phyloP scores from a whole-genome alignment of 176 grass and related monocot genomes.

The Aegilops tauschii region DNA sequence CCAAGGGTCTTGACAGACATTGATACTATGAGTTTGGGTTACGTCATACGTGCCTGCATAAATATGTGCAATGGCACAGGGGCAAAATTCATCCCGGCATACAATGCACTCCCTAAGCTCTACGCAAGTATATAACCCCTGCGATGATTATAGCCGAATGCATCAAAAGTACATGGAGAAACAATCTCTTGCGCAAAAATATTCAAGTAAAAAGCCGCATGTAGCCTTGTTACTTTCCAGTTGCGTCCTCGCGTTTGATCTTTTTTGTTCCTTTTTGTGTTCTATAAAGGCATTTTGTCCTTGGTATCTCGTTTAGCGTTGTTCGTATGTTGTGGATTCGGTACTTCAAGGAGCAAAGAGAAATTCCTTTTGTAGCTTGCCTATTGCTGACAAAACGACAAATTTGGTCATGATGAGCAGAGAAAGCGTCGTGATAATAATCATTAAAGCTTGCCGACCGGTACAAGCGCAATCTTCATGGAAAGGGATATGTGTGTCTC shows the following conservation, averaged over 20 bases:
- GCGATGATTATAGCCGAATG: no score
- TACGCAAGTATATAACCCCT: no score
- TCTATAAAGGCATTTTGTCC: background rate
- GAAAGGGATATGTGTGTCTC: background rate
- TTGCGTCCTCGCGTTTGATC: background rate
- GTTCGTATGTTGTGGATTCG: background rate
- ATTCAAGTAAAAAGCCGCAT: background rate
- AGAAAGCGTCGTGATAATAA: background rate
- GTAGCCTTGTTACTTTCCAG: background rate
- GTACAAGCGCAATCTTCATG: background rate
- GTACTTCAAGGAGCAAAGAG: background rate
- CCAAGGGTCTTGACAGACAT: rapidly evolving
- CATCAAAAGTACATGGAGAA: rapidly evolving
- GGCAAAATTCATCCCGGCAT: no score
- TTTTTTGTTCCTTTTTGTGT: background rate
- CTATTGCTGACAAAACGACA: background rate
- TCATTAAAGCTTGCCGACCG: background rate
- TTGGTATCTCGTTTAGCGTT: rapidly evolving
- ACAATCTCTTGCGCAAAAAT: rapidly evolving
- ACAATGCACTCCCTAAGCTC: no score
- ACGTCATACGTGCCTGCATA: rapidly evolving
- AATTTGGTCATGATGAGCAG: background rate
- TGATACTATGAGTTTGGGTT: no score
- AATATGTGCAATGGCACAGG: no score
- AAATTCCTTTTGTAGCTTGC: background rate